Base-by-base conservation (phyloP, 1,139 yeast species). In the Sugiyamaella japonica region DNA sequence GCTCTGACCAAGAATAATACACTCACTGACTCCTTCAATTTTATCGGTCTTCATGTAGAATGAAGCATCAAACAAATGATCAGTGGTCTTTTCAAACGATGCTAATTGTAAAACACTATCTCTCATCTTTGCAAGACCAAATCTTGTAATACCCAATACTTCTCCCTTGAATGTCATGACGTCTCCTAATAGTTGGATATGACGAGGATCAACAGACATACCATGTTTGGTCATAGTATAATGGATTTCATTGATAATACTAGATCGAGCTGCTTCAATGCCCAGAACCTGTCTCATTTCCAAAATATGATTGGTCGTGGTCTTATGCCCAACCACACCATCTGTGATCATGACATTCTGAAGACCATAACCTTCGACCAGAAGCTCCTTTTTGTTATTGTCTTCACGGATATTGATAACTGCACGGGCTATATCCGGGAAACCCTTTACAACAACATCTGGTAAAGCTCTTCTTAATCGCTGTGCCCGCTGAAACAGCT, bases 141-240 rank as follows among this genome's bases (percentile, higher is more conserved):
- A 95, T 73, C 99, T 82, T 2, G 99, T 95, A 68, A 95, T 95
- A 72, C 99, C 99, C 65, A 95, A 79, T 7, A 95, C 96, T 70
- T 95, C 99, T 57, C 99, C 99, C 75, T 93, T 95, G 72, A 89
- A 95, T 0, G 98, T 89, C 99, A 95, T 95, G 55, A 95, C 99
- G 71, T 95, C 99, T 60, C 99, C 99, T 60, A 95, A 76, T 52
- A 95, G 76, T 75, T 93, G 99, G 70, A 95, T 90, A 74, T 95
- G 99, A 78, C 99, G 96, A 60, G 99, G 99, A 77, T 95, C 99
- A 56, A 95, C 98, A 71, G 96, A 89, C 99, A 95, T 95, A 73
- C 99, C 99, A 78, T 95, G 99, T 72, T 90, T 89, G 72, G 96
- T 85, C 99, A 95, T 95, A 55, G 99, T 95, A 68, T 91, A 90